A percentile compares a stretch with the other conserved stretches of the same genome.
Conservation (phyloP, 306 rosid species). For the Medicago ruthenica region DNA sequence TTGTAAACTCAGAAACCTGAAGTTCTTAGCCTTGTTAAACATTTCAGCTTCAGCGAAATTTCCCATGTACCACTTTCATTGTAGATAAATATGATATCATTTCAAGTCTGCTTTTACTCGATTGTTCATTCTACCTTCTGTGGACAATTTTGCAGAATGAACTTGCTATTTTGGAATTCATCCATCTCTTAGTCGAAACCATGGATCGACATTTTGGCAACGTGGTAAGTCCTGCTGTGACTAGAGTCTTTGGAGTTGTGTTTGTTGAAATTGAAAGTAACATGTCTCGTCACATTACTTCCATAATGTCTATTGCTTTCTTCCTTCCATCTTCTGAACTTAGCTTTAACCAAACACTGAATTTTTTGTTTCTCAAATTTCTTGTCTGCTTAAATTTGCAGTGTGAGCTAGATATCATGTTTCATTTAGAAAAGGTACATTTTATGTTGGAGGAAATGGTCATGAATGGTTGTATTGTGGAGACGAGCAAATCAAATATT, state of each 20-base stretch:
- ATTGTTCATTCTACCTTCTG: constrained; percentile 26
- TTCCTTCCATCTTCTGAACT: constrained; percentile 19
- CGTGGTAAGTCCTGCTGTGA: constrained; percentile 63
- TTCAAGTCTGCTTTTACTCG: not conserved
- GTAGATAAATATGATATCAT: constrained; percentile 8
- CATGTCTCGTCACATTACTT: constrained; percentile 3
- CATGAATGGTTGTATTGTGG: constrained; percentile 92
- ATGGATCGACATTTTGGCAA: constrained; percentile 99
- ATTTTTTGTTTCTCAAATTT: constrained; percentile 3
- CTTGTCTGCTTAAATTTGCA: constrained; percentile 44
- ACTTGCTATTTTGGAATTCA: constrained; percentile 92
- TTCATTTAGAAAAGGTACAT: constrained; percentile 95
- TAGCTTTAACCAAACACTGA: constrained; percentile 9
- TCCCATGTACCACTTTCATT: not conserved
- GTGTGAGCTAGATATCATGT: constrained; percentile 99
- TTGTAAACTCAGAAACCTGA: constrained; percentile 14
- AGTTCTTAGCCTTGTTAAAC: constrained; percentile 21
- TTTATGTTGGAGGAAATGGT: constrained; percentile 99
- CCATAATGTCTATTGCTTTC: not conserved
- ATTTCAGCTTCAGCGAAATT: not conserved
- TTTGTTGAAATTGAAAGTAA: not conserved
- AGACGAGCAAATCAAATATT: constrained; percentile 82
- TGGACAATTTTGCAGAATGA: constrained; percentile 72
- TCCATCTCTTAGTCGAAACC: constrained; percentile 92
- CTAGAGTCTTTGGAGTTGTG: constrained; percentile 3